phyloP scores from a whole-genome alignment of 331 rosid genomes.

The Malus hybrid region DNA sequence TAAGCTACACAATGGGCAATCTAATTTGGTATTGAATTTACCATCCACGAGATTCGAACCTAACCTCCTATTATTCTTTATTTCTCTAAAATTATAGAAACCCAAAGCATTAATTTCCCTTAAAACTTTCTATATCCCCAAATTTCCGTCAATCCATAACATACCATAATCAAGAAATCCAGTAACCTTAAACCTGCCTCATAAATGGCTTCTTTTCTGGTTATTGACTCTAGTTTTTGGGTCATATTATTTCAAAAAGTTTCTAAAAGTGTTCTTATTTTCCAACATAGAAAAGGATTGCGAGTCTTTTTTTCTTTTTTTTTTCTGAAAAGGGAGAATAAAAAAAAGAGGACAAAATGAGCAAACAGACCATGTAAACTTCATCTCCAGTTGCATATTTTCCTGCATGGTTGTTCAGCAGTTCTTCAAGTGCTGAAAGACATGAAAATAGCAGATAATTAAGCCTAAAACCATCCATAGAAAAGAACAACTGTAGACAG shows the following conservation, averaged over 20 bases:
- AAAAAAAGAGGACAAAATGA: background rate
- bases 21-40: no score
- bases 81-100: background rate
- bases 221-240: background rate
- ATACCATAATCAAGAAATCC: background rate
- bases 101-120: background rate
- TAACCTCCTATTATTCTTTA: background rate
- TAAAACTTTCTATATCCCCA: background rate
- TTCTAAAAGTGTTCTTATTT: background rate
- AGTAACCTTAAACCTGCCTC: background rate
- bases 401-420: constrained; percentile 60
- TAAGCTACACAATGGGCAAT: no score
- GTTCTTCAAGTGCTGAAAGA: constrained; percentile 75
- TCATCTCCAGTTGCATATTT: constrained; percentile 90
- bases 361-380: constrained; percentile 44
- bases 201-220: background rate
- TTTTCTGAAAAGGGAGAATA: background rate
- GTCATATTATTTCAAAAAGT: background rate
- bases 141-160: background rate
- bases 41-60: no score
- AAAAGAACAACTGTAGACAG: background rate
- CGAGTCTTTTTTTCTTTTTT: no score
- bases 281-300: background rate
- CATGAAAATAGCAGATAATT: constrained; percentile 10
- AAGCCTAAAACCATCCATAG: background rate